These are phyloP conservation scores for Chaetoceros muelleri DNA, from an alignment of 108 stramenopile genomes.

Conservation along the genomic window DNA sequence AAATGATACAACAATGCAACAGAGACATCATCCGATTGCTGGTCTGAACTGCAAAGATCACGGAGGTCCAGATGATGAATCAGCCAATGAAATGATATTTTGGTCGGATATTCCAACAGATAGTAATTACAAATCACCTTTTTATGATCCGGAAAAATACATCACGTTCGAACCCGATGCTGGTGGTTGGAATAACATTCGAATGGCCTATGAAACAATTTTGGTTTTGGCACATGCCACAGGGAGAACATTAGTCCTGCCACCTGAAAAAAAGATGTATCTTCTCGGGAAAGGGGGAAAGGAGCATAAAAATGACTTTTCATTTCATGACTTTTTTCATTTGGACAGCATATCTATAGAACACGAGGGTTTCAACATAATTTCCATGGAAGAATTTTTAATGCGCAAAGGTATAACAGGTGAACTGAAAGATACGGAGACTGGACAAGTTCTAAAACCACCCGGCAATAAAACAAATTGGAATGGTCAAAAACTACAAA, in stretches of 20 bases:
- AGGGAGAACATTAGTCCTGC: constrained; percentile 83
- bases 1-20: too few species aligned
- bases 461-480: constrained; percentile 13
- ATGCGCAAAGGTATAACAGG: constrained; percentile 44
- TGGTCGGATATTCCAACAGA: constrained; percentile 72
- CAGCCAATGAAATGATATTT: constrained; percentile 69
- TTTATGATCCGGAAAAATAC: constrained; percentile 32
- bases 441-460: constrained; percentile 5
- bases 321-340: constrained; percentile 72
- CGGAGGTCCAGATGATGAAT: constrained; percentile 29
- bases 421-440: constrained; percentile 12
- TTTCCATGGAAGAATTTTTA: constrained; percentile 81
- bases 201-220: constrained; percentile 90
- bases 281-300: constrained; percentile 16
- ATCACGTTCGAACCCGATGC: constrained; percentile 86
- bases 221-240: constrained; percentile 78
- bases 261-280: constrained; percentile 74
- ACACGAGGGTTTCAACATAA: constrained; percentile 65
- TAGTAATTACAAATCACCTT: constrained; percentile 42
- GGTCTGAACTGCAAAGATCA: constrained; percentile 30
- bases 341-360: constrained; percentile 63
- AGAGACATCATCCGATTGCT: constrained; percentile 17
- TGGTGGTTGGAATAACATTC: constrained; percentile 95
- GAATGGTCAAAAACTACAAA: constrained; percentile 12
- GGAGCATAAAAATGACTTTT: constrained; percentile 48